Evolutionary conservation across 805 yeast species (phyloP).

Genomic region (Candida stauntonica): DNA sequence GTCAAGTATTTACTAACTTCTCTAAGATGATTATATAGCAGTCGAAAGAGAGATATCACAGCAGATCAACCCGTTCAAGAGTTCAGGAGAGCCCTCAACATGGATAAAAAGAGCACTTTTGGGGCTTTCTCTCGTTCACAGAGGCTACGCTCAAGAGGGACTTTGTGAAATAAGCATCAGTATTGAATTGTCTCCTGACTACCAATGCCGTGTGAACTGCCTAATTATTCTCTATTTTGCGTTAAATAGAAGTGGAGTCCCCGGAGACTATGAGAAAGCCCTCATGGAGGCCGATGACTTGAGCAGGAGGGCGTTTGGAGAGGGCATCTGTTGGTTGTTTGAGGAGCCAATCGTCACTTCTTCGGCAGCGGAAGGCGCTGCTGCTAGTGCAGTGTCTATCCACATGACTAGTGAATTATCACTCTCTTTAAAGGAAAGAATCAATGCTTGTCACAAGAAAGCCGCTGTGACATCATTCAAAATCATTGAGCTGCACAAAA

Average conservation of each 20-base stretch:
- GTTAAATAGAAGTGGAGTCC: conserved; percentile 1
- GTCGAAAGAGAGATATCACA: too few relatives aligned
- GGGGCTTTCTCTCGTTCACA: conserved; percentile 13
- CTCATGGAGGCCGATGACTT: conserved; percentile 2
- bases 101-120: conserved; percentile 2
- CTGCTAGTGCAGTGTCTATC: too few relatives aligned
- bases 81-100: too few relatives aligned
- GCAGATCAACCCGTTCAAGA: too few relatives aligned
- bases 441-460: conserved; percentile 1
- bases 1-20: not conserved
- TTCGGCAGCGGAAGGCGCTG: too few relatives aligned
- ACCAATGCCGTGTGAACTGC: not conserved
- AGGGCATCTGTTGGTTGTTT: too few relatives aligned
- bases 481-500: not conserved
- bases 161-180: conserved; percentile 12
- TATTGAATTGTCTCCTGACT: conserved; percentile 1
- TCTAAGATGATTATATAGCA: too few relatives aligned
- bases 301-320: too few relatives aligned
- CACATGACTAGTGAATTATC: too few relatives aligned
- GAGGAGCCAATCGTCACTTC: too few relatives aligned
- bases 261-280: not conserved
- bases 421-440: not conserved
- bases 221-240: conserved; percentile 9
- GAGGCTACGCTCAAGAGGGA: conserved; percentile 9
- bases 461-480: not conserved